phyloP scores from a whole-genome alignment of 768 basidiomycete genomes.

The Mycena filopes region DNA sequence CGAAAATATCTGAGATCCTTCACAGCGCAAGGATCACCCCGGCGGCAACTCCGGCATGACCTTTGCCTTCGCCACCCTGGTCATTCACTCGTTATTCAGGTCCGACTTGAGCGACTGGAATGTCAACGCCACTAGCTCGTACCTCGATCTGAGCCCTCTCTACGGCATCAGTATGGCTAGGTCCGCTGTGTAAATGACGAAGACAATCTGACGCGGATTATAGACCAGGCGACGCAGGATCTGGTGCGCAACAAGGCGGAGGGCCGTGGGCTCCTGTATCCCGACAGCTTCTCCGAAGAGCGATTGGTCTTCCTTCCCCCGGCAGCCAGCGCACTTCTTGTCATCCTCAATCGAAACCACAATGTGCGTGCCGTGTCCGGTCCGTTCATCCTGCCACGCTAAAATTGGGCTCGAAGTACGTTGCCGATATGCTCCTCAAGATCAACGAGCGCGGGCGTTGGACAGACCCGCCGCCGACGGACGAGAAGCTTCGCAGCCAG shows the following conservation, averaged over 20 bases:
- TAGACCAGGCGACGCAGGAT: constrained; percentile 51
- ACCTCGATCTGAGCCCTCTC: constrained; percentile 66
- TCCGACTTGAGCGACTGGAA: constrained; percentile 54
- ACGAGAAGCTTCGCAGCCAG: constrained; percentile 34
- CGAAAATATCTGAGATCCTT: constrained; percentile 35
- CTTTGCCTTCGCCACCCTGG: constrained; percentile 74
- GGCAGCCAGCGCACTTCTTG: constrained; percentile 60
- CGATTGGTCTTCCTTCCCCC: constrained; percentile 65
- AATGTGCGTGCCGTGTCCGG: constrained; percentile 54
- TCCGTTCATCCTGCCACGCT: constrained; percentile 10
- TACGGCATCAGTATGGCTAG: constrained; percentile 58
- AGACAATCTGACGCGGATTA: neutral
- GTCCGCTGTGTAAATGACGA: neutral
- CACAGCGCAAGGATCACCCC: constrained; percentile 54
- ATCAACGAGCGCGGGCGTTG: constrained; percentile 65
- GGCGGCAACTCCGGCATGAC: constrained; percentile 70
- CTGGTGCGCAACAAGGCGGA: constrained; percentile 57
- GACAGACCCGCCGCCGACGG: constrained; percentile 52
- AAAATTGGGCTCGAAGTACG: constrained; percentile 50
- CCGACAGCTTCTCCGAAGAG: constrained; percentile 65
- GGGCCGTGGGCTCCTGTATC: constrained; percentile 62
- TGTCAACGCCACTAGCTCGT: constrained; percentile 64
- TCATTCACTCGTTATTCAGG: constrained; percentile 70
- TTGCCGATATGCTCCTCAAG: constrained; percentile 61
- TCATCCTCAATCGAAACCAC: constrained; percentile 69